These are phyloP conservation scores for Penicillium hordei DNA, from an alignment of 2,329 filamentous ascomycete species.

Conservation along the genomic window DNA sequence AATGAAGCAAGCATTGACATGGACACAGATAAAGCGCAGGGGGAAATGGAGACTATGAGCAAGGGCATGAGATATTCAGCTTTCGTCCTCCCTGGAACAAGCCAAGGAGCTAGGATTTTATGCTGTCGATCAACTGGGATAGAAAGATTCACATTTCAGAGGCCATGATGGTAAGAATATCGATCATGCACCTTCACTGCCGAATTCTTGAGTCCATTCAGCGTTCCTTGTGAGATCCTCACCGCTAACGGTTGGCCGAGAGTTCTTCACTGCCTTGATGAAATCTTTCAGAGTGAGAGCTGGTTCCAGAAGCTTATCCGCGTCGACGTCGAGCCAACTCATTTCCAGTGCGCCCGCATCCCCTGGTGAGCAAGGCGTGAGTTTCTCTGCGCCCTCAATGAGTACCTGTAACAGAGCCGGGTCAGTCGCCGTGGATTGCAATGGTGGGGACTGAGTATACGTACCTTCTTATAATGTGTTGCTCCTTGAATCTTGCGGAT, in stretches of 20 bases:
- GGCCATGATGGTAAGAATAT: neutral
- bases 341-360: constrained; percentile 85
- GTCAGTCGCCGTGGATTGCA: neutral
- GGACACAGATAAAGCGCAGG: neutral
- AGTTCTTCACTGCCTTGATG: constrained; percentile 82
- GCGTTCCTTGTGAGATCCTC: constrained; percentile 81
- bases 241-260: constrained; percentile 83
- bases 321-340: constrained; percentile 85
- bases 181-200: constrained; percentile 73
- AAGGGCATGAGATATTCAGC: neutral
- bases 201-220: constrained; percentile 96
- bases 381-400: constrained; percentile 59
- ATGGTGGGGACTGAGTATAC: constrained; percentile 23
- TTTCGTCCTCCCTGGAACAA: neutral
- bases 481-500: constrained; percentile 95
- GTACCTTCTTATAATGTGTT: constrained; percentile 92
- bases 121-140: neutral
- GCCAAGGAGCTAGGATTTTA: neutral
- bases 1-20: constrained; percentile 9
- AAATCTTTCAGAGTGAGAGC: constrained; percentile 88
- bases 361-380: constrained; percentile 90
- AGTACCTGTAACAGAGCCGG: constrained; percentile 56
- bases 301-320: constrained; percentile 82
- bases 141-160: neutral
- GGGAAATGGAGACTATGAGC: neutral